Conservation (phyloP, 768 basidiomycete genomes). For the Boletus eberwhitei region DNA sequence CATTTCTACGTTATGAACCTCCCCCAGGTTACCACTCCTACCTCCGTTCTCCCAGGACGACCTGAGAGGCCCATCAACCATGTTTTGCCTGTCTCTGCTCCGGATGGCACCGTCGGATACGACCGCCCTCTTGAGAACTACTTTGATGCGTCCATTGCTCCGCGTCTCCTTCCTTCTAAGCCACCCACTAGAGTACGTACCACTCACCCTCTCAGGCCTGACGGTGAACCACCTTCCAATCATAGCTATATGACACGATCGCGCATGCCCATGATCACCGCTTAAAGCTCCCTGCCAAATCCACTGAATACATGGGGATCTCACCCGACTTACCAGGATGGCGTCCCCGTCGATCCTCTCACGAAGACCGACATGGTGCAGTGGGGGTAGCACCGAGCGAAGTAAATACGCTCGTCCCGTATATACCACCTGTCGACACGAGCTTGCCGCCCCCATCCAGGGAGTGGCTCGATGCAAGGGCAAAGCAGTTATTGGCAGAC, state of each 20-base stretch:
- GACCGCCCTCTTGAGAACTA: constrained; percentile 25
- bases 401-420: constrained; percentile 26
- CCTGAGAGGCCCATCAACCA: constrained; percentile 16
- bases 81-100: not conserved
- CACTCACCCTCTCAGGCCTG: not conserved
- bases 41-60: constrained; percentile 11
- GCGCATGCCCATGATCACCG: constrained; percentile 27
- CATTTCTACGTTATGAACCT: constrained; percentile 10
- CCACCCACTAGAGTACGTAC: constrained; percentile 18
- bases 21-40: constrained; percentile 1
- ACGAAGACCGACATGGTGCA: constrained; percentile 23
- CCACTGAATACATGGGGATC: constrained; percentile 26
- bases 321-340: constrained; percentile 21
- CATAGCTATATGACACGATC: constrained; percentile 30
- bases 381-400: constrained; percentile 25
- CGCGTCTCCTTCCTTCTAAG: constrained; percentile 12
- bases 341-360: constrained; percentile 24
- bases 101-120: constrained; percentile 19
- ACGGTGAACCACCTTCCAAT: not conserved
- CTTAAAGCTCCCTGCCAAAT: constrained; percentile 11
- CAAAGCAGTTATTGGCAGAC: constrained; percentile 13
- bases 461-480: constrained; percentile 18
- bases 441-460: constrained; percentile 13
- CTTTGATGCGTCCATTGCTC: constrained; percentile 22
- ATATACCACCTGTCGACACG: constrained; percentile 23